Evolutionary conservation across 163 green algal species (phyloP).

Genomic region (Chlorella variabilis): DNA sequence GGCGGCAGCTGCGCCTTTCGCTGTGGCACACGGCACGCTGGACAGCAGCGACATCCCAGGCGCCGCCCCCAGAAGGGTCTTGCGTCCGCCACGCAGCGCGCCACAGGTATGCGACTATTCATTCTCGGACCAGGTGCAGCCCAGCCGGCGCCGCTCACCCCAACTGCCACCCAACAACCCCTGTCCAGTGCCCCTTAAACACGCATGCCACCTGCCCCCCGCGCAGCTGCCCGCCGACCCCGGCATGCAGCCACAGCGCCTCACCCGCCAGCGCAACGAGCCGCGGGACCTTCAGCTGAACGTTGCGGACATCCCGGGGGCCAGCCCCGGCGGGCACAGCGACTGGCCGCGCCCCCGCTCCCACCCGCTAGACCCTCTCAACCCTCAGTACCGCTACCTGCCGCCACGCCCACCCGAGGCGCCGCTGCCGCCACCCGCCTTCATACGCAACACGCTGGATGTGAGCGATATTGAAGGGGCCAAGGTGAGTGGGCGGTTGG

Average conservation of each 20-base stretch:
- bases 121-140: too few relatives aligned
- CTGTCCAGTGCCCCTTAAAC: too few relatives aligned
- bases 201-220: too few relatives aligned
- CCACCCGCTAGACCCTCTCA: slow-evolving; percentile 28
- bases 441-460: slow-evolving; percentile 37
- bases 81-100: neutral
- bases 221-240: too few relatives aligned
- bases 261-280: neutral
- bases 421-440: neutral
- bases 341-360: neutral
- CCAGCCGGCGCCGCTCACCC: too few relatives aligned
- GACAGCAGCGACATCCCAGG: neutral
- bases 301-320: neutral
- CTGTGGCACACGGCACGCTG: neutral
- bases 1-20: too few relatives aligned
- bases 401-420: neutral
- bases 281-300: neutral
- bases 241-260: neutral
- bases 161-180: too few relatives aligned
- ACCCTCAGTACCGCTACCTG: slow-evolving; percentile 25
- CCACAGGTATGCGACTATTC: too few relatives aligned
- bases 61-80: neutral
- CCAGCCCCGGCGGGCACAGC: neutral
- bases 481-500: slow-evolving; percentile 14
- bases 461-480: slow-evolving; percentile 35